phyloP scores from a whole-genome alignment of 176 grass and related monocot species.

The Triticum monococcum region DNA sequence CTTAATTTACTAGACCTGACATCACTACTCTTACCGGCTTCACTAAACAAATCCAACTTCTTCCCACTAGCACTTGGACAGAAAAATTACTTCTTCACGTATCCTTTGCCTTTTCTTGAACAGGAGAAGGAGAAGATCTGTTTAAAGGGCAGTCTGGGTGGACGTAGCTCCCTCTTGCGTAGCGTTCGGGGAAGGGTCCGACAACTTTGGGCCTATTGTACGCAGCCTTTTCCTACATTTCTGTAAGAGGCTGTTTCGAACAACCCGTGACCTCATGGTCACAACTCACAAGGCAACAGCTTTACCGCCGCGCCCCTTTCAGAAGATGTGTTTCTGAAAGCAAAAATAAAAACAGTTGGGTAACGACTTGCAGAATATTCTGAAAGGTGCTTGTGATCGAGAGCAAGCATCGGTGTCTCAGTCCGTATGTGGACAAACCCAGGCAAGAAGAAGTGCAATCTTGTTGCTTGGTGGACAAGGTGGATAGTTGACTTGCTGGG shows the following conservation, averaged over 20 bases:
- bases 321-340: background rate
- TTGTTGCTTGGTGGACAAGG: background rate
- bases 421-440: background rate
- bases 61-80: background rate
- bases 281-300: too few species aligned
- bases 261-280: too few species aligned
- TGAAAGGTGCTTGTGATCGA: background rate
- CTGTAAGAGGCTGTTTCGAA: too few species aligned
- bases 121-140: background rate
- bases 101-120: background rate
- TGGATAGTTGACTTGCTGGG: background rate
- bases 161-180: too few species aligned
- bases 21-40: background rate
- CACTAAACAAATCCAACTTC: background rate
- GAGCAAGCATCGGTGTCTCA: background rate
- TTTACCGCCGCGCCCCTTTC: too few species aligned
- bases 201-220: too few species aligned
- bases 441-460: background rate
- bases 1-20: background rate
- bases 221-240: too few species aligned
- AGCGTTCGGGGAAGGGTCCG: too few species aligned
- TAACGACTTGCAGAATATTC: conserved; percentile 24
- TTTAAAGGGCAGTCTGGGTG: too few species aligned
- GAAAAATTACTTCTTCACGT: too few species aligned
- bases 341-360: background rate